These are phyloP conservation scores for Leishmania turanica DNA, from an alignment of 208 protist species.

Conservation along the genomic window DNA sequence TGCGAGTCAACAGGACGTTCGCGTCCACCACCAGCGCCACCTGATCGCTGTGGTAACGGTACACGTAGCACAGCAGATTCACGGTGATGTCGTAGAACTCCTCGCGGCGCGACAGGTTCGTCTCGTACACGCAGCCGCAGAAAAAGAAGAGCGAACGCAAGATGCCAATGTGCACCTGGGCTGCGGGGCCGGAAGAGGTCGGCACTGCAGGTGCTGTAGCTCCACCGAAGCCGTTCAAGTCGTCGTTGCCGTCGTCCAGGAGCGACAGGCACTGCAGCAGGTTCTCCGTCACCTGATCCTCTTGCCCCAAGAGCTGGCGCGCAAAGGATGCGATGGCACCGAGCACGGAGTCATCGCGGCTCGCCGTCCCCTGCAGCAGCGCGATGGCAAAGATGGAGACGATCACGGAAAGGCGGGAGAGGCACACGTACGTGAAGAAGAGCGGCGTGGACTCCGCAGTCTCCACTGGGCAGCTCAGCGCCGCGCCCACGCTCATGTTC, in stretches of 20 bases:
- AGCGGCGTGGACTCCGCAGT: constrained; percentile 26
- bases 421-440: constrained; percentile 75
- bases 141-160: constrained; percentile 88
- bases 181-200: not conserved
- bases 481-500: constrained; percentile 32
- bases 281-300: constrained; percentile 63
- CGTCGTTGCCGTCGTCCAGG: constrained; percentile 21
- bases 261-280: constrained; percentile 73
- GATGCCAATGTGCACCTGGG: constrained; percentile 68
- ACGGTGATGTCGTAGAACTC: constrained; percentile 79
- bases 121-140: constrained; percentile 76
- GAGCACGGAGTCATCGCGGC: constrained; percentile 52
- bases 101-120: constrained; percentile 37
- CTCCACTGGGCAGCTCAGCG: not conserved
- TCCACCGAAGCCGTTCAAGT: constrained; percentile 1
- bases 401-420: constrained; percentile 85
- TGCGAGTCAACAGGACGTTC: constrained; percentile 64
- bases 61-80: constrained; percentile 75
- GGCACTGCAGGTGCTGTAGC: constrained; percentile 8
- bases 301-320: constrained; percentile 61
- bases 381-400: constrained; percentile 83
- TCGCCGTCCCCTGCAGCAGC: constrained; percentile 49
- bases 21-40: constrained; percentile 67
- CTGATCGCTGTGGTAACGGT: constrained; percentile 79
- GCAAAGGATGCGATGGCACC: constrained; percentile 65